Percentiles rank a stretch among this genome's conserved stretches.
phyloP scores from a whole-genome alignment of 2,329 filamentous ascomycete genomes.

The Pestalotiopsis sp. region DNA sequence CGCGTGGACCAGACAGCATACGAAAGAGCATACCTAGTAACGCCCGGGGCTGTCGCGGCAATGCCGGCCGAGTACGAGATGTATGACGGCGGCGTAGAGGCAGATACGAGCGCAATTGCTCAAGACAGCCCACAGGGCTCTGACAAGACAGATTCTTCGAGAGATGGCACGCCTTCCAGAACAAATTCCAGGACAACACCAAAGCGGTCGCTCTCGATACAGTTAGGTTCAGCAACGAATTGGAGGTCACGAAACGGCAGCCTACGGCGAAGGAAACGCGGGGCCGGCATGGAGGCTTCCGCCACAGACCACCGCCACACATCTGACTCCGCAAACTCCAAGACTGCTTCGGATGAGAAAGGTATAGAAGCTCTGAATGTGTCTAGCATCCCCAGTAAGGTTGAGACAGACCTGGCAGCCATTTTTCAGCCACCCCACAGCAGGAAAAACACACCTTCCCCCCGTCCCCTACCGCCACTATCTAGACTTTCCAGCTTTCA shows the following conservation, averaged over 20 bases:
- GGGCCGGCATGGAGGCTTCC: conserved; percentile 34
- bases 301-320: conserved; percentile 52
- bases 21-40: conserved; percentile 40
- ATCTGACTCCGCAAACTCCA: conserved; percentile 49
- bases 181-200: conserved; percentile 28
- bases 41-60: conserved; percentile 30
- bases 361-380: conserved; percentile 29
- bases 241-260: conserved; percentile 62
- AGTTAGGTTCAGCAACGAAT: conserved; percentile 57
- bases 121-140: conserved; percentile 28
- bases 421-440: conserved; percentile 34
- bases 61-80: conserved; percentile 17
- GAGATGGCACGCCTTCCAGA: conserved; percentile 45
- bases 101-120: conserved; percentile 20
- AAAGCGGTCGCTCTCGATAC: conserved; percentile 60
- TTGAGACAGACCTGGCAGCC: conserved; percentile 32
- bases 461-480: conserved; percentile 48
- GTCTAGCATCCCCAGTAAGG: conserved; percentile 28
- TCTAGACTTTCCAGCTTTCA: conserved; percentile 58
- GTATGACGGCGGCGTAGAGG: conserved; percentile 8
- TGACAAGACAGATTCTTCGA: conserved; percentile 25
- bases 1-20: conserved; percentile 33
- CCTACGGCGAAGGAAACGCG: conserved; percentile 57
- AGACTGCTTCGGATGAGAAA: conserved; percentile 25
- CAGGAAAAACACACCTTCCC: conserved; percentile 55